Evolutionary conservation across 805 yeast species (phyloP).

Genomic region (Starmerella lactis-condensi): DNA sequence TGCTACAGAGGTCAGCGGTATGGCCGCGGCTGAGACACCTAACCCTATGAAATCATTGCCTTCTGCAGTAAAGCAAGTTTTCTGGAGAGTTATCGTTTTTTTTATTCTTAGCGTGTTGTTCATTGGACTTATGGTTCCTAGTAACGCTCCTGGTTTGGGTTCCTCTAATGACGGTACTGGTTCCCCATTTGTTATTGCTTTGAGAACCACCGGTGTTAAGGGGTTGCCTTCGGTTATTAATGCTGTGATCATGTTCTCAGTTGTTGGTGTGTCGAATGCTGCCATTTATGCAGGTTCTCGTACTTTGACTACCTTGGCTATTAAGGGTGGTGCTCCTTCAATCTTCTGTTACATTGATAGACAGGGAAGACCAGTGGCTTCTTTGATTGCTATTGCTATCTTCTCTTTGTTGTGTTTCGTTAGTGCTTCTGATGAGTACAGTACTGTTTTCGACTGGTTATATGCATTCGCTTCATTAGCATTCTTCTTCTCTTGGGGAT

Average conservation of each 20-base stretch:
- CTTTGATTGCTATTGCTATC: slow-evolving; percentile 30
- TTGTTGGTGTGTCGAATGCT: slow-evolving; percentile 62
- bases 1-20: slow-evolving; percentile 53
- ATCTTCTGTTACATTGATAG: slow-evolving; percentile 52
- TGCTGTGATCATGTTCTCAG: slow-evolving; percentile 57
- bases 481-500: slow-evolving; percentile 16
- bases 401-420: slow-evolving; percentile 41
- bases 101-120: slow-evolving; percentile 43
- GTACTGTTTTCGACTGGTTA: slow-evolving; percentile 18
- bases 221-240: slow-evolving; percentile 62
- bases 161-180: slow-evolving; percentile 35
- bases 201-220: slow-evolving; percentile 41
- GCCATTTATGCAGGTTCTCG: slow-evolving; percentile 53
- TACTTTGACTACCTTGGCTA: slow-evolving; percentile 45
- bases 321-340: slow-evolving; percentile 43
- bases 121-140: slow-evolving; percentile 51
- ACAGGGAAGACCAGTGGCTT: slow-evolving; percentile 58
- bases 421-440: slow-evolving; percentile 33
- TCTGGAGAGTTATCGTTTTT: slow-evolving; percentile 49
- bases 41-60: slow-evolving; percentile 54
- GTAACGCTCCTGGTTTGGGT: slow-evolving; percentile 34
- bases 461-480: slow-evolving; percentile 17
- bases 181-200: slow-evolving; percentile 73
- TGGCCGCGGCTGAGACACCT: slow-evolving; percentile 56
- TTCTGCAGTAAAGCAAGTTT: slow-evolving; percentile 48